Conservation (phyloP, 306 rosid species). For the Argentina anserina region DNA sequence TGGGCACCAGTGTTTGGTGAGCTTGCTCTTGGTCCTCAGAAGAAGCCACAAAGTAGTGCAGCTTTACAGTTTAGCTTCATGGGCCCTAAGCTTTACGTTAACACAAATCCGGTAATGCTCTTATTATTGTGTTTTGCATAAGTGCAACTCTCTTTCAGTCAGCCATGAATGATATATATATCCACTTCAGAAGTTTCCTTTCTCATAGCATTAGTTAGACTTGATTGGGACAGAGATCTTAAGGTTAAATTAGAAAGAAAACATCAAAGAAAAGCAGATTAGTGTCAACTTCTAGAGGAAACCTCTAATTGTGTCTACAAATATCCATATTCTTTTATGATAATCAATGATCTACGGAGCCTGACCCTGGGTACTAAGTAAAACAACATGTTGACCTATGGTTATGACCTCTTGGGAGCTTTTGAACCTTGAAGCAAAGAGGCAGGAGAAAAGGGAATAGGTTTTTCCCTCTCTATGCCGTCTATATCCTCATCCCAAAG, state of each 20-base stretch:
- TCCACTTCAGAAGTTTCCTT: too few species aligned
- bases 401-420: not conserved
- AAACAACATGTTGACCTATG: not conserved
- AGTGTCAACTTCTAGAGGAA: not conserved
- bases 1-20: slow-evolving; percentile 90
- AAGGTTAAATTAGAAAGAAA: not conserved
- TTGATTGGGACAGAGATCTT: not conserved
- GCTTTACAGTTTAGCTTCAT: slow-evolving; percentile 79
- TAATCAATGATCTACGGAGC: not conserved
- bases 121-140: slow-evolving; percentile 5
- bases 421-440: not conserved
- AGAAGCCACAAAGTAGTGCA: slow-evolving; percentile 50
- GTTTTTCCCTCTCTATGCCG: not conserved
- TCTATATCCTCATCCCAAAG: not conserved
- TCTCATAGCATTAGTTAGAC: not conserved
- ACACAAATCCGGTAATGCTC: slow-evolving; percentile 58
- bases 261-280: not conserved
- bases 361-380: not conserved
- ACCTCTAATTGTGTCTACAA: not conserved
- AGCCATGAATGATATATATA: too few species aligned
- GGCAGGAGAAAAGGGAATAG: not conserved
- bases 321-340: not conserved
- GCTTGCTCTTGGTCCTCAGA: slow-evolving; percentile 78
- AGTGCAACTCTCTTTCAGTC: too few species aligned
- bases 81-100: slow-evolving; percentile 90